Evolutionary conservation across 306 rosid genomes (phyloP).

Genomic region (Pueraria montana): DNA sequence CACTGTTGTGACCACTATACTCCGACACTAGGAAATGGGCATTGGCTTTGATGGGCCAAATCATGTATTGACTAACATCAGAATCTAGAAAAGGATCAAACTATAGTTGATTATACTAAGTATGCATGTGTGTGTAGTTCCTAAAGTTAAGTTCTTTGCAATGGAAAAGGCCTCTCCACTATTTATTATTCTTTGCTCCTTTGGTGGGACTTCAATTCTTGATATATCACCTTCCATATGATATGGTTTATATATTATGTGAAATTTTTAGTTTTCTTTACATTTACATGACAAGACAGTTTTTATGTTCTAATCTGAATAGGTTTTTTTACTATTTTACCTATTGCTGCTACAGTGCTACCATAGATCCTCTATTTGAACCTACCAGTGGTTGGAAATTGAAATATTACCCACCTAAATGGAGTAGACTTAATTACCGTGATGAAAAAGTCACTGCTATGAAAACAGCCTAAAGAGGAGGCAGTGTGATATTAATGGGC

Average conservation of each 20-base stretch:
- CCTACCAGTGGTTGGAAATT: constrained; percentile 60
- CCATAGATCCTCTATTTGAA: constrained; percentile 22
- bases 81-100: constrained; percentile 49
- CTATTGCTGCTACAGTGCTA: not conserved
- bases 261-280: constrained; percentile 7
- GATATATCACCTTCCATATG: constrained; percentile 48
- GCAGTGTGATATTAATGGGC: constrained; percentile 83
- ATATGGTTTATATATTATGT: constrained; percentile 29
- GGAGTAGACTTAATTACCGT: constrained; percentile 19
- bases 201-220: constrained; percentile 68
- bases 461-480: constrained; percentile 57
- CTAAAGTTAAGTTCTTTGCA: constrained; percentile 39
- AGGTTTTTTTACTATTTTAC: not conserved
- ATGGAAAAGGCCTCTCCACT: constrained; percentile 59
- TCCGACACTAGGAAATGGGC: constrained; percentile 55
- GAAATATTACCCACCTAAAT: constrained; percentile 44
- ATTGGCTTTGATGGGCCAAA: constrained; percentile 54
- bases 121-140: constrained; percentile 52
- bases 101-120: constrained; percentile 49
- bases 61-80: constrained; percentile 55
- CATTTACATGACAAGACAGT: constrained; percentile 15
- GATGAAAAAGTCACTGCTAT: constrained; percentile 50
- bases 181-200: constrained; percentile 42
- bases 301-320: constrained; percentile 20
- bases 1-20: constrained; percentile 36